These are phyloP conservation scores for Eragrostis nindensis DNA, from an alignment of 176 grass and related monocot species.

Conservation along the genomic window DNA sequence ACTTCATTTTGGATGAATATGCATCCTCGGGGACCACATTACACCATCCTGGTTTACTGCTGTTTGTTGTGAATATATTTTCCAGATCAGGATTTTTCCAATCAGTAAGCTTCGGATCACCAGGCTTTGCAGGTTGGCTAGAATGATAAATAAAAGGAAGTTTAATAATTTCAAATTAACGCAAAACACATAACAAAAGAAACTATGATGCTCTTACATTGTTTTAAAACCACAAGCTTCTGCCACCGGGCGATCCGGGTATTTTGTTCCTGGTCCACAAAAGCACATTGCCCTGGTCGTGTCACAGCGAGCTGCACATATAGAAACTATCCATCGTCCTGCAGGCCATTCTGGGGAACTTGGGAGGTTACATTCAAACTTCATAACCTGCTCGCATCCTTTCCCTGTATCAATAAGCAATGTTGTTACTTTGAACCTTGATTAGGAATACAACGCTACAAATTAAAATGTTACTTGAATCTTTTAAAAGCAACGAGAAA, in stretches of 20 bases:
- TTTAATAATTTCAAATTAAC: constrained; percentile 36
- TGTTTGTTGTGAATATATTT: constrained; percentile 82
- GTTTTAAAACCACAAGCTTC: constrained; percentile 92
- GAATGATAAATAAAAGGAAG: constrained; percentile 40
- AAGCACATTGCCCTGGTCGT: constrained; percentile 94
- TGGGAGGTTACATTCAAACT: constrained; percentile 78
- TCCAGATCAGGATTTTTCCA: constrained; percentile 82
- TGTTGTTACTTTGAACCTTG: background rate
- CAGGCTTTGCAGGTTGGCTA: constrained; percentile 73
- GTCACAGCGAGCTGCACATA: constrained; percentile 81
- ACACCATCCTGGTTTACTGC: constrained; percentile 83
- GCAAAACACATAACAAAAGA: background rate
- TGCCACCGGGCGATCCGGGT: constrained; percentile 84
- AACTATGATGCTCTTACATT: constrained; percentile 54
- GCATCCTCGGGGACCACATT: constrained; percentile 84
- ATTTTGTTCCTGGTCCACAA: constrained; percentile 87
- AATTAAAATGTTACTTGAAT: constrained; percentile 19
- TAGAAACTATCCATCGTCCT: constrained; percentile 85
- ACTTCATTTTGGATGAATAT: constrained; percentile 75
- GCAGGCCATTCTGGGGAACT: constrained; percentile 62
- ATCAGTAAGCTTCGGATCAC: constrained; percentile 61
- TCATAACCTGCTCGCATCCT: constrained; percentile 64
- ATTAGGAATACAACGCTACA: constrained; percentile 16
- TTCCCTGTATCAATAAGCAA: constrained; percentile 58
- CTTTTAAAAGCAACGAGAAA: background rate